These are phyloP conservation scores for Arthrobotrys sinensis DNA, from an alignment of 2,329 filamentous ascomycete species.

Conservation along the genomic window DNA sequence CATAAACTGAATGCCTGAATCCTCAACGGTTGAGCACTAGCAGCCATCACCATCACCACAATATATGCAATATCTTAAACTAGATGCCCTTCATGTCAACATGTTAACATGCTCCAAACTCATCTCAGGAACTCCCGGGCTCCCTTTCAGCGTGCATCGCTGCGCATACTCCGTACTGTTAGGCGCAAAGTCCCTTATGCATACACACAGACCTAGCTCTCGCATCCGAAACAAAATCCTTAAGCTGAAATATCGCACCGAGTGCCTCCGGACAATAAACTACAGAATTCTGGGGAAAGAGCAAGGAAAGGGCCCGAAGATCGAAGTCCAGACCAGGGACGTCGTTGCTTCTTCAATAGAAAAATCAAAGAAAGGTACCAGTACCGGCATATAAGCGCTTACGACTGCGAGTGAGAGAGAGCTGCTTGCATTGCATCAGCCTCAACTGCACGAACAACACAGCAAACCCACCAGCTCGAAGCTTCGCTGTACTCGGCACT, in stretches of 20 bases:
- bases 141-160: constrained; percentile 51
- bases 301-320: constrained; percentile 1
- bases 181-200: constrained; percentile 22
- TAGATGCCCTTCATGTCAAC: constrained; percentile 1
- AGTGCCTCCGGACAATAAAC: constrained; percentile 47
- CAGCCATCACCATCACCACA: neutral
- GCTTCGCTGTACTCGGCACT: constrained; percentile 14
- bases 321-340: neutral
- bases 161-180: neutral
- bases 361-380: constrained; percentile 19
- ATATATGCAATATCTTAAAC: neutral
- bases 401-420: constrained; percentile 5
- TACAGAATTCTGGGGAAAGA: constrained; percentile 5
- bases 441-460: constrained; percentile 58
- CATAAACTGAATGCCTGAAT: neutral
- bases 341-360: constrained; percentile 11
- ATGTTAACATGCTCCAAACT: constrained; percentile 10
- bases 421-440: constrained; percentile 36
- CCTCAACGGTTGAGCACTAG: constrained; percentile 4
- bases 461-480: constrained; percentile 15
- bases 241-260: constrained; percentile 39
- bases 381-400: constrained; percentile 34
- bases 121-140: constrained; percentile 50
- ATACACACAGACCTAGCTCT: constrained; percentile 55
- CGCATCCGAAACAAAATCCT: constrained; percentile 40